Conservation (phyloP, 148 eudicot genomes). For the Rhododendron ovatum region DNA sequence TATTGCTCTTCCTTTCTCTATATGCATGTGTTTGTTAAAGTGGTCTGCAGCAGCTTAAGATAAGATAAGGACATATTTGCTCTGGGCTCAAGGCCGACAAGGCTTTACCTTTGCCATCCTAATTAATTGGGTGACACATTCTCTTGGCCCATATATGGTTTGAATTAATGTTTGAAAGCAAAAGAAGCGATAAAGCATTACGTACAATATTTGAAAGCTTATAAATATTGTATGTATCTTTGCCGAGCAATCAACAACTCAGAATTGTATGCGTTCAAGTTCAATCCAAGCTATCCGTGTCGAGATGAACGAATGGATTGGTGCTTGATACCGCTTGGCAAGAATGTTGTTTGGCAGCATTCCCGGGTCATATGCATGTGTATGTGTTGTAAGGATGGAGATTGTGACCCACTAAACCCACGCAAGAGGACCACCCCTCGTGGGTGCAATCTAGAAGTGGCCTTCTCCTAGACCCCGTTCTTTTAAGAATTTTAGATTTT, state of each 20-base stretch:
- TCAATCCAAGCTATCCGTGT: no score
- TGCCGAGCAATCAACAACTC: no score
- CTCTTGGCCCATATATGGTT: conserved; percentile 24
- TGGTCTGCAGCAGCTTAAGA: neutral
- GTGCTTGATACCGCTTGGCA: no score
- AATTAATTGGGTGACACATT: conserved; percentile 9
- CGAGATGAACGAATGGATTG: no score
- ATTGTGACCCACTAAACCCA: neutral
- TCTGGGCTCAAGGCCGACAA: conserved; percentile 19
- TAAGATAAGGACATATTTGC: conserved; percentile 10
- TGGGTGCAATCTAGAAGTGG: neutral
- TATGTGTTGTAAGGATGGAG: neutral
- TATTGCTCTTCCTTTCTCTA: neutral
- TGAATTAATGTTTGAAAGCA: conserved; percentile 16
- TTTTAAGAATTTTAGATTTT: no score
- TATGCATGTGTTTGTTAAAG: neutral
- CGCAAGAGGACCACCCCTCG: neutral
- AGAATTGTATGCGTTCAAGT: no score
- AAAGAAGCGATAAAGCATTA: neutral
- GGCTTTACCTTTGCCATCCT: neutral
- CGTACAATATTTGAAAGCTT: neutral
- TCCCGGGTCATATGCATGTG: no score
- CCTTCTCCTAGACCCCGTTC: neutral
- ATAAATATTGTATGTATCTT: no score
- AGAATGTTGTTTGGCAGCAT: no score